Percentiles rank a stretch among this genome's conserved stretches.
Evolutionary conservation across 495 filamentous ascomycete genomes (phyloP).

Genomic region (Penicillium canariense): DNA sequence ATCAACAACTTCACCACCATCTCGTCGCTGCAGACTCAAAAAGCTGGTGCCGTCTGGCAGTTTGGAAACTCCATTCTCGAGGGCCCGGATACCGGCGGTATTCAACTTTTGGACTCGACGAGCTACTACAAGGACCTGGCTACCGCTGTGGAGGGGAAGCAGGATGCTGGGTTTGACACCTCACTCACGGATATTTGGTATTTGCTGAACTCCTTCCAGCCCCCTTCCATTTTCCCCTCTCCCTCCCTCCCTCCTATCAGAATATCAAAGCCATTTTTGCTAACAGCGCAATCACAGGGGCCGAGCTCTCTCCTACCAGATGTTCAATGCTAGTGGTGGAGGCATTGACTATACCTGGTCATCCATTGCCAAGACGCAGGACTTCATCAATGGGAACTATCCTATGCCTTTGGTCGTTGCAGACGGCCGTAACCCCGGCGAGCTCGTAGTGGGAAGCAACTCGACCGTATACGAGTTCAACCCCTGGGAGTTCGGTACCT

Average conservation of each 20-base stretch:
- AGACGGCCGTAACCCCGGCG: slow-evolving; percentile 67
- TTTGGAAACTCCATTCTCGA: slow-evolving; percentile 76
- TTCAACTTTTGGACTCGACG: slow-evolving; percentile 51
- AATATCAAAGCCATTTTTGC: background rate
- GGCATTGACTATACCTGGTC: slow-evolving; percentile 83
- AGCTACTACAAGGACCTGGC: slow-evolving; percentile 67
- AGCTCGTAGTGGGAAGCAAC: slow-evolving; percentile 65
- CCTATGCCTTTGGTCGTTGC: slow-evolving; percentile 84
- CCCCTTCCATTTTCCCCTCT: slow-evolving; percentile 11
- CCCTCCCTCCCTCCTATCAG: no score
- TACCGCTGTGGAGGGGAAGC: slow-evolving; percentile 62
- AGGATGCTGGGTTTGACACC: slow-evolving; percentile 66
- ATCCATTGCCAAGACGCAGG: slow-evolving; percentile 67
- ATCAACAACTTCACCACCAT: slow-evolving; percentile 89
- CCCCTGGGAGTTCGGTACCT: slow-evolving; percentile 83
- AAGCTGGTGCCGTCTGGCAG: slow-evolving; percentile 61
- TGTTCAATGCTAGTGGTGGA: slow-evolving; percentile 75
- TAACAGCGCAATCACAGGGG: slow-evolving; percentile 34
- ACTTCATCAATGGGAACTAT: slow-evolving; percentile 66
- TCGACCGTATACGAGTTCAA: slow-evolving; percentile 85
- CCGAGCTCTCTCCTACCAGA: slow-evolving; percentile 77
- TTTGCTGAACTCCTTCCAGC: background rate
- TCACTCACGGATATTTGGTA: slow-evolving; percentile 88
- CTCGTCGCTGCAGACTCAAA: slow-evolving; percentile 46
- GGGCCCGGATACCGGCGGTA: slow-evolving; percentile 53